Percentiles rank a stretch among this genome's conserved stretches.
phyloP scores from a whole-genome alignment of 257 asterid genomes.

The Solanum medicagineum region DNA sequence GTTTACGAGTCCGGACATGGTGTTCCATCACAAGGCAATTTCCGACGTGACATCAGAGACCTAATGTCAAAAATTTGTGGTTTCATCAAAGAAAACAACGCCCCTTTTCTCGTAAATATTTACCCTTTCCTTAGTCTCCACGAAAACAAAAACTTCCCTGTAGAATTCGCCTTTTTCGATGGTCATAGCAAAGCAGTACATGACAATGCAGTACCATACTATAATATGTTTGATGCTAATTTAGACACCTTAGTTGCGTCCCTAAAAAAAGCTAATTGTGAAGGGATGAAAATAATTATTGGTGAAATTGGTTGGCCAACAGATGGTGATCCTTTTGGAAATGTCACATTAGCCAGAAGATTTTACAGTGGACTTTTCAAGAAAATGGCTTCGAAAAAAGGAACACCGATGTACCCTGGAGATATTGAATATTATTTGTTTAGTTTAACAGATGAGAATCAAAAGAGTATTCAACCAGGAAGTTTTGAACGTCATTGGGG shows the following conservation, averaged over 20 bases:
- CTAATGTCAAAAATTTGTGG: constrained; percentile 26
- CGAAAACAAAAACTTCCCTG: constrained; percentile 23
- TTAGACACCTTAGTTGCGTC: constrained; percentile 45
- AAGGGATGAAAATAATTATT: constrained; percentile 19
- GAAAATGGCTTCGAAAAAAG: constrained; percentile 32
- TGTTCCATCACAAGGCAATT: constrained; percentile 51
- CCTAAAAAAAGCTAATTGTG: constrained; percentile 22
- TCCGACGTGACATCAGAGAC: constrained; percentile 30
- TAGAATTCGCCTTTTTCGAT: constrained; percentile 56
- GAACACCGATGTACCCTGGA: constrained; percentile 44
- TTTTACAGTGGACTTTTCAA: constrained; percentile 45
- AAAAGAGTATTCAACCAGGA: constrained; percentile 30
- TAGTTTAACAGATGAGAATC: constrained; percentile 55
- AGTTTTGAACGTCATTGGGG: constrained; percentile 75
- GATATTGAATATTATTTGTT: constrained; percentile 44
- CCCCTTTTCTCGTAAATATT: constrained; percentile 59
- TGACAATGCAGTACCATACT: constrained; percentile 31
- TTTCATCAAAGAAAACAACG: constrained; percentile 21
- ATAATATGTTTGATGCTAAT: constrained; percentile 53
- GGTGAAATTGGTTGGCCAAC: constrained; percentile 92
- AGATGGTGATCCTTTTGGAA: constrained; percentile 36
- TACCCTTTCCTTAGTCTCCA: constrained; percentile 52
- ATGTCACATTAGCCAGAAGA: constrained; percentile 20
- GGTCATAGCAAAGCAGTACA: constrained; percentile 29
- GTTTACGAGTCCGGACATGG: constrained; percentile 38